phyloP scores from a whole-genome alignment of 1,139 yeast genomes.

The Protomyces arabidopsidicola region DNA sequence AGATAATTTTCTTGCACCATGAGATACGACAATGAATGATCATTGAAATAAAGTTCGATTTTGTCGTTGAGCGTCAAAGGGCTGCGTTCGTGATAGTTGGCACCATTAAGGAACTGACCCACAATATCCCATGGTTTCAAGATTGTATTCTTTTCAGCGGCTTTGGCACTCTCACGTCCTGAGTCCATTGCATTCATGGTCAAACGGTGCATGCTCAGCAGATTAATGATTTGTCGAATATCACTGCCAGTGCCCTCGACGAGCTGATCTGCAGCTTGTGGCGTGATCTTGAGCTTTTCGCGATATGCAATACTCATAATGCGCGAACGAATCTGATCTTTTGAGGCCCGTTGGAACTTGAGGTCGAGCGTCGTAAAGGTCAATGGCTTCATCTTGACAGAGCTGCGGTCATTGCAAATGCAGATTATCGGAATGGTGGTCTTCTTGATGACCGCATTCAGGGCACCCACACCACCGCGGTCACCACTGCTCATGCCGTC shows the following conservation, averaged over 20 bases:
- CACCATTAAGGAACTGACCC: slow-evolving; percentile 61
- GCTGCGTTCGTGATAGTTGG: slow-evolving; percentile 53
- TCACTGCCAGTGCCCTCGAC: slow-evolving; percentile 85
- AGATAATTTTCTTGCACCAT: slow-evolving; percentile 95
- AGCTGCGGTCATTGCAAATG: slow-evolving; percentile 85
- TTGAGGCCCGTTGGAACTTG: slow-evolving; percentile 84
- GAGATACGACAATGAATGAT: slow-evolving; percentile 87
- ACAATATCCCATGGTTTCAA: slow-evolving; percentile 90
- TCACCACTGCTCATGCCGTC: slow-evolving; percentile 99
- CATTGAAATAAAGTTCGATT: slow-evolving; percentile 86
- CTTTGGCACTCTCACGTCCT: slow-evolving; percentile 44
- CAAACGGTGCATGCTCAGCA: slow-evolving; percentile 76
- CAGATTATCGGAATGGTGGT: slow-evolving; percentile 85
- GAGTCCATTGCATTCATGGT: slow-evolving; percentile 59
- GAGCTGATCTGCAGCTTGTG: slow-evolving; percentile 73
- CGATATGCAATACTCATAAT: slow-evolving; percentile 85
- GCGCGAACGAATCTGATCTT: slow-evolving; percentile 72
- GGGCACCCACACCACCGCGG: slow-evolving; percentile 95
- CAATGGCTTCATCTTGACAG: slow-evolving; percentile 95
- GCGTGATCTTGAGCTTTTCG: slow-evolving; percentile 75
- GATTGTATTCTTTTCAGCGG: slow-evolving; percentile 88
- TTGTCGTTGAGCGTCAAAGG: slow-evolving; percentile 66
- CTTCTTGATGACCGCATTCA: slow-evolving; percentile 78
- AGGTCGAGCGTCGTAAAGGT: slow-evolving; percentile 79
- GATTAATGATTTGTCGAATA: slow-evolving; percentile 87